Conservation (phyloP, 2,329 filamentous ascomycete genomes). For the Alternaria gaisen region DNA sequence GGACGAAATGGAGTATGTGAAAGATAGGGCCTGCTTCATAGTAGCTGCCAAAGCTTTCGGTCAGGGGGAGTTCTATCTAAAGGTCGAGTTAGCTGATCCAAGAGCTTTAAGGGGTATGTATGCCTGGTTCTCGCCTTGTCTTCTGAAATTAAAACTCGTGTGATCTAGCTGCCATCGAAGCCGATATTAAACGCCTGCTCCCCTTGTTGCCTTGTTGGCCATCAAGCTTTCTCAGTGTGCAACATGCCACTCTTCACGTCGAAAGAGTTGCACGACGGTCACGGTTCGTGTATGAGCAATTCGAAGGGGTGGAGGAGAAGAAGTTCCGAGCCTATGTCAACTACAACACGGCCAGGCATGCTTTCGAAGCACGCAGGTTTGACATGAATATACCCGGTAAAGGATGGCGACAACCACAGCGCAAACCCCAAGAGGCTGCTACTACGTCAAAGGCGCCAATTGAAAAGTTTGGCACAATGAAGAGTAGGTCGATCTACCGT, state of each 20-base stretch:
- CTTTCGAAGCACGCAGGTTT: conserved; percentile 8
- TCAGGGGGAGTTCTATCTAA: conserved; percentile 19
- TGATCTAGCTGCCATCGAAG: neutral
- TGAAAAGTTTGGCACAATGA: neutral
- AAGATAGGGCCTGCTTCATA: conserved; percentile 13
- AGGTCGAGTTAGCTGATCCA: conserved; percentile 6
- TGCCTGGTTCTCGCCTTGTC: neutral
- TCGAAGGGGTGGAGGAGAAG: conserved; percentile 4
- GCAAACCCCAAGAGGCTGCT: neutral
- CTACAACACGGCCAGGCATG: conserved; percentile 7
- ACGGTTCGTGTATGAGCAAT: neutral
- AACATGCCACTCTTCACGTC: neutral
- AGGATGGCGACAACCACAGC: neutral
- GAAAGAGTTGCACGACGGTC: neutral
- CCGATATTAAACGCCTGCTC: neutral
- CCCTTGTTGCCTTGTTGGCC: neutral
- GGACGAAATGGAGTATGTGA: conserved; percentile 1
- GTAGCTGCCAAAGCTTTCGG: conserved; percentile 19
- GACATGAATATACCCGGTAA: neutral
- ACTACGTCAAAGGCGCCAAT: neutral
- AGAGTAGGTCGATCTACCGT: neutral
- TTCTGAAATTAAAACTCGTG: no score
- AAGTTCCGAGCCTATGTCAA: conserved; percentile 8
- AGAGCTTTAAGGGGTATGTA: neutral
- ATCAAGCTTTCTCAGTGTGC: neutral